These are phyloP conservation scores for Mycena olivaceomarginata DNA, from an alignment of 768 basidiomycete species.

Conservation along the genomic window DNA sequence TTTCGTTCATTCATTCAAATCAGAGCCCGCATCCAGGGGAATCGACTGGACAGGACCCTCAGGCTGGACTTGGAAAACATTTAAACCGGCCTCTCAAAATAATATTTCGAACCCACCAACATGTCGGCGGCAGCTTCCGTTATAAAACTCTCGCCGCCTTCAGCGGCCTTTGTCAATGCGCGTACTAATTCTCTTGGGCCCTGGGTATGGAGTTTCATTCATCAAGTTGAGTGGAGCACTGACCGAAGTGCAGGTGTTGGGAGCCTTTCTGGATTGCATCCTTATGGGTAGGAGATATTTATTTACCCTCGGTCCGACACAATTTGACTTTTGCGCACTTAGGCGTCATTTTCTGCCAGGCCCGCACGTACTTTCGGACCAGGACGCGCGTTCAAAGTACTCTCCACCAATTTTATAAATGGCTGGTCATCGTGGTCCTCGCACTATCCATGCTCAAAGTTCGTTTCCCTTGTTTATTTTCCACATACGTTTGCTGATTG, in stretches of 20 bases:
- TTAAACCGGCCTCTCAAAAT: too few species aligned
- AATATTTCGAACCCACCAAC: background rate
- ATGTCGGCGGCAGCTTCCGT: constrained; percentile 36
- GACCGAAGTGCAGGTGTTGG: constrained; percentile 33
- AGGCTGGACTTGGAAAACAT: background rate
- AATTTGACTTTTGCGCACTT: background rate
- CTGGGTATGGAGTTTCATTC: constrained; percentile 30
- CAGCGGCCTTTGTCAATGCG: constrained; percentile 38
- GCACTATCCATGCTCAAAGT: constrained; percentile 32
- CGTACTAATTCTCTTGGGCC: constrained; percentile 39
- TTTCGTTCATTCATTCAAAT: background rate
- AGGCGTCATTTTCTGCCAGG: constrained; percentile 40
- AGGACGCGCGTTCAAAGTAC: background rate
- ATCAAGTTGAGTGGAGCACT: background rate
- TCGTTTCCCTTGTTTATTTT: background rate
- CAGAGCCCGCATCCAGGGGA: background rate
- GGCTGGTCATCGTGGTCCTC: constrained; percentile 21
- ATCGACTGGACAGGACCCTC: background rate
- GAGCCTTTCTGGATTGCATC: constrained; percentile 39
- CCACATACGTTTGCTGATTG: background rate
- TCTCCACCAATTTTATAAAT: constrained; percentile 17
- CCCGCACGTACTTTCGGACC: constrained; percentile 33
- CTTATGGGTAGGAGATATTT: constrained; percentile 35
- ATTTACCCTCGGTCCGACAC: background rate
- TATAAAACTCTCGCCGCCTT: constrained; percentile 38